Percentiles rank a stretch among this genome's conserved stretches.
phyloP scores from a whole-genome alignment of 306 rosid genomes.

The Fragaria iinumae region DNA sequence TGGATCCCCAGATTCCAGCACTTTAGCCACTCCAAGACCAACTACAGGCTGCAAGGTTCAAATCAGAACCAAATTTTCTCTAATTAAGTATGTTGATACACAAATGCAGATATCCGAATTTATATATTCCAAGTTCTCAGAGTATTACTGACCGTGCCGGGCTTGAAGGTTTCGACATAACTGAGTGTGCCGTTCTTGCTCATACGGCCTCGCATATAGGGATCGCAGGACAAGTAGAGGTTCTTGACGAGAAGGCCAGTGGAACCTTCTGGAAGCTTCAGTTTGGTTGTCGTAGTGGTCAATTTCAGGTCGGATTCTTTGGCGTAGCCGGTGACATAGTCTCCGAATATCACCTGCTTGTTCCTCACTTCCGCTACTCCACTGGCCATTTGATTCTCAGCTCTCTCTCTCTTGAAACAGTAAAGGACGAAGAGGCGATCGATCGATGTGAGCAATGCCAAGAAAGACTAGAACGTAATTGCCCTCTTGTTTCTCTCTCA shows the following conservation, averaged over 20 bases:
- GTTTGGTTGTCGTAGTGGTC: neutral
- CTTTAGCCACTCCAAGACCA: slow-evolving; percentile 55
- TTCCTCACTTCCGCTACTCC: neutral
- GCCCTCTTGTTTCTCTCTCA: too few species aligned
- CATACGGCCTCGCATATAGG: slow-evolving; percentile 40
- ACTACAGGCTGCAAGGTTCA: slow-evolving; percentile 30
- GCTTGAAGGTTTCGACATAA: neutral
- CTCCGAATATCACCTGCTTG: neutral
- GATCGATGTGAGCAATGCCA: too few species aligned
- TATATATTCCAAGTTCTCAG: too few species aligned
- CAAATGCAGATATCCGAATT: too few species aligned
- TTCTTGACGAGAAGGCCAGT: slow-evolving; percentile 24
- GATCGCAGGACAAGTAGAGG: slow-evolving; percentile 38
- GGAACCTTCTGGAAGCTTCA: neutral
- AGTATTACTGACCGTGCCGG: neutral
- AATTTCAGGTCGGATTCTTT: neutral
- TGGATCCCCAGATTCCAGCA: slow-evolving; percentile 55
- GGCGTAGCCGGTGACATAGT: neutral
- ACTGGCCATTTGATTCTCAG: neutral
- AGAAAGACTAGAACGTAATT: too few species aligned
- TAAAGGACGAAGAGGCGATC: neutral
- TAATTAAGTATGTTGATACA: neutral
- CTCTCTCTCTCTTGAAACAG: neutral
- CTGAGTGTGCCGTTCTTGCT: neutral
- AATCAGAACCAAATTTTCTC: neutral